A percentile compares a stretch with the other conserved stretches of the same genome.
phyloP scores from a whole-genome alignment of 345 rosid genomes.

The Carallia brachiata region DNA sequence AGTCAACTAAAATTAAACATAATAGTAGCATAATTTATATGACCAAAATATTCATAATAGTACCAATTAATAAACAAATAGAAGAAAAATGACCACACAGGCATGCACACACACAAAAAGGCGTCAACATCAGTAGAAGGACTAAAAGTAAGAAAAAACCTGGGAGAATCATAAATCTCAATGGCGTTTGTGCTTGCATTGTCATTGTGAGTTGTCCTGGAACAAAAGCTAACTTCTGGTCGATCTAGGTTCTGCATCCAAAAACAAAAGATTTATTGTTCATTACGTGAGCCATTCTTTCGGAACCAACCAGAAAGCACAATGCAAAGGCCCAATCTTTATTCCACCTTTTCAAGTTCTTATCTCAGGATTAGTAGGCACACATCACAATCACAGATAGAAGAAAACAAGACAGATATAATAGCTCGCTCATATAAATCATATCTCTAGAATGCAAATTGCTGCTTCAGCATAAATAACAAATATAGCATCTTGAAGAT shows the following conservation, averaged over 20 bases:
- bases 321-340: background rate
- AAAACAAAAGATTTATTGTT: background rate
- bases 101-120: background rate
- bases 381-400: background rate
- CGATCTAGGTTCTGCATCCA: slow-evolving; percentile 46
- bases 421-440: background rate
- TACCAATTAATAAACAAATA: no score
- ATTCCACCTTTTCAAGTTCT: no score
- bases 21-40: no score
- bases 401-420: background rate
- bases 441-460: background rate
- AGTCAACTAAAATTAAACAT: slow-evolving; percentile 8
- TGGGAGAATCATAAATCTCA: slow-evolving; percentile 53
- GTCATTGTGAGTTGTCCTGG: slow-evolving; percentile 52
- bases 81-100: slow-evolving; percentile 10
- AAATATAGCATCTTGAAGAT: no score
- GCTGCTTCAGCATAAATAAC: background rate
- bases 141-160: slow-evolving; percentile 14
- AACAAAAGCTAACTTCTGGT: slow-evolving; percentile 54
- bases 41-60: background rate
- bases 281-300: slow-evolving; percentile 4
- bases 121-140: background rate
- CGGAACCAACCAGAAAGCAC: background rate
- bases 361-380: background rate
- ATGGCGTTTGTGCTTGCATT: slow-evolving; percentile 62